These are phyloP conservation scores for Solanum appendiculatum DNA, from an alignment of 257 asterid species.

Conservation along the genomic window DNA sequence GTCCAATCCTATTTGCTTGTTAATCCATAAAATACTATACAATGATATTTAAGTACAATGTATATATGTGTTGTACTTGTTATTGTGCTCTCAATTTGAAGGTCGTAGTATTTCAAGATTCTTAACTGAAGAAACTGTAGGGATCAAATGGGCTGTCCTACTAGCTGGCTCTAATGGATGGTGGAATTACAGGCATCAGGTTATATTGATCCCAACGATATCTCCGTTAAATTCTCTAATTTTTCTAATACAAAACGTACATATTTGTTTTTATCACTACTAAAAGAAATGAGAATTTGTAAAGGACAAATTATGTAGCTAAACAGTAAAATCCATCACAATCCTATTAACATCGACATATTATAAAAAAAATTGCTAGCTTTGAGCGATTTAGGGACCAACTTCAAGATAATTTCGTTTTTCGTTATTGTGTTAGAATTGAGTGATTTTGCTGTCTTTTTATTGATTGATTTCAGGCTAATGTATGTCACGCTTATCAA, in stretches of 20 bases:
- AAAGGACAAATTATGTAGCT: too few species aligned
- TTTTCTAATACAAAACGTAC: too few species aligned
- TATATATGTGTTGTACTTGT: background rate
- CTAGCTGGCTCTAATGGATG: slow-evolving; percentile 92
- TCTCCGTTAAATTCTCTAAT: too few species aligned
- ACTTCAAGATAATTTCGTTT: too few species aligned
- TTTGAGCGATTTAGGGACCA: too few species aligned
- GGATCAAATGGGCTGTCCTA: slow-evolving; percentile 88
- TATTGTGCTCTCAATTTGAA: background rate
- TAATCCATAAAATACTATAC: background rate
- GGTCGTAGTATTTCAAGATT: background rate
- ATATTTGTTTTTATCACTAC: too few species aligned
- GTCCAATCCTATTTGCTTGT: background rate
- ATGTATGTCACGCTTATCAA: slow-evolving; percentile 92
- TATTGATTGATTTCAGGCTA: slow-evolving; percentile 44
- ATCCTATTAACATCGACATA: too few species aligned
- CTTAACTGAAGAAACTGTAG: slow-evolving; percentile 41
- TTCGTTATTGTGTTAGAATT: background rate
- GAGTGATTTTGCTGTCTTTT: background rate
- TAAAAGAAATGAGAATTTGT: too few species aligned
- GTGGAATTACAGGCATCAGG: slow-evolving; percentile 99
- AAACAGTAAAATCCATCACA: too few species aligned
- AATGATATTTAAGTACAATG: background rate
- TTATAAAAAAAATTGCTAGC: too few species aligned
- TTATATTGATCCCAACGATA: too few species aligned